Percentiles rank a stretch among this genome's conserved stretches.
phyloP scores from a whole-genome alignment of 768 basidiomycete genomes.

The Tulasnella sp. region DNA sequence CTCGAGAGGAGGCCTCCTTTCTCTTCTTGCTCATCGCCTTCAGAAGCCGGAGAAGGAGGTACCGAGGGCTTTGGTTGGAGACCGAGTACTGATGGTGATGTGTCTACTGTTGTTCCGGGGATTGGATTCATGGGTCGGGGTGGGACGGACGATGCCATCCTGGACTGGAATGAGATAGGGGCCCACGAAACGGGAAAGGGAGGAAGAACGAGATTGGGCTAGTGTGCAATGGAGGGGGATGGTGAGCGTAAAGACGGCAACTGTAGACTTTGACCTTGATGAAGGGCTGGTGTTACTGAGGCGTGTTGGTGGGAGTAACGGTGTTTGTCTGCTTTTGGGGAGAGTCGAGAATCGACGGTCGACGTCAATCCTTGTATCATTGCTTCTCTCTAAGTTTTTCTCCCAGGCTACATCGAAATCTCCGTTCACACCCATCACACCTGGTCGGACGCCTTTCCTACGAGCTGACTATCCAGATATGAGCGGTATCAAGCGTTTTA shows the following conservation, averaged over 20 bases:
- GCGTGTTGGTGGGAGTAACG: background rate
- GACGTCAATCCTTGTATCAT: background rate
- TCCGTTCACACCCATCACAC: background rate
- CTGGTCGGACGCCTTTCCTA: background rate
- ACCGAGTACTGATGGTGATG: constrained; percentile 22
- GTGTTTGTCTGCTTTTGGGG: background rate
- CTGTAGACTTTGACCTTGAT: background rate
- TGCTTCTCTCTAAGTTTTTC: background rate
- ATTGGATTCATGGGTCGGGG: constrained; percentile 26
- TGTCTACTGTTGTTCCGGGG: constrained; percentile 27
- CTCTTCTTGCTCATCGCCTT: constrained; percentile 25
- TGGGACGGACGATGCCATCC: constrained; percentile 14
- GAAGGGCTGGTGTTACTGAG: background rate
- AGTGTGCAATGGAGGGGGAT: background rate
- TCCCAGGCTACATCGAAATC: background rate
- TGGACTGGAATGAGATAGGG: constrained; percentile 6
- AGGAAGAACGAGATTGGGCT: background rate
- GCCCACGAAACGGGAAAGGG: background rate
- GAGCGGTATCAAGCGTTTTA: too few relatives aligned
- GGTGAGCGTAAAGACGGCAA: background rate
- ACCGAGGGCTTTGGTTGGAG: constrained; percentile 34
- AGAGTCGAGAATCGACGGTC: background rate
- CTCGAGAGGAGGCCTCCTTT: constrained; percentile 7
- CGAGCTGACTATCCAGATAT: too few relatives aligned
- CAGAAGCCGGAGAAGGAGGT: constrained; percentile 30